Percentiles rank a stretch among this genome's conserved stretches.
Evolutionary conservation across 208 protist genomes (phyloP).

Genomic region (Strigomonas culicis): DNA sequence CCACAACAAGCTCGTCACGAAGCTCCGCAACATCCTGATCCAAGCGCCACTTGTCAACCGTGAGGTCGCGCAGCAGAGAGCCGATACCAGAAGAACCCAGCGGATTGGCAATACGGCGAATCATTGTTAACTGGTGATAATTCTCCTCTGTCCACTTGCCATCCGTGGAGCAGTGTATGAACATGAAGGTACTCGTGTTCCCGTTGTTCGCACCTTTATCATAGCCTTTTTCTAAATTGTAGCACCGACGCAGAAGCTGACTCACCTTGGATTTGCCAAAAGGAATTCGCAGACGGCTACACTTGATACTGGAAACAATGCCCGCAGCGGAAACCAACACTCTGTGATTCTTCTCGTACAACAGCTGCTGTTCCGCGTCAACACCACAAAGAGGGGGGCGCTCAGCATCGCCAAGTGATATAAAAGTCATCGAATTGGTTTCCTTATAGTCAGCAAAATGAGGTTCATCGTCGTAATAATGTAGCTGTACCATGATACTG

Average conservation of each 20-base stretch:
- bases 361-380: constrained; percentile 50
- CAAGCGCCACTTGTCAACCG: constrained; percentile 89
- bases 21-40: constrained; percentile 89
- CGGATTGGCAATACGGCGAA: constrained; percentile 74
- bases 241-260: constrained; percentile 83
- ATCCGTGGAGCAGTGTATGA: constrained; percentile 83
- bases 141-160: constrained; percentile 84
- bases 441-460: constrained; percentile 65
- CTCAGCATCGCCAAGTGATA: constrained; percentile 80
- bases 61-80: constrained; percentile 82
- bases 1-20: constrained; percentile 83
- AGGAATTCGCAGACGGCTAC: constrained; percentile 88
- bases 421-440: constrained; percentile 81
- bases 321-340: constrained; percentile 68
- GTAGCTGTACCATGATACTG: constrained; percentile 80
- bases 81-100: constrained; percentile 79
- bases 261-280: constrained; percentile 91
- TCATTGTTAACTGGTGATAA: constrained; percentile 84
- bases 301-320: constrained; percentile 89
- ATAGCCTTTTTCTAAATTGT: constrained; percentile 89
- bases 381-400: constrained; percentile 85
- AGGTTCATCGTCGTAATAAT: constrained; percentile 75
- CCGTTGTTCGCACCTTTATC: constrained; percentile 59
- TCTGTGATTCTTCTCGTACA: constrained; percentile 79
- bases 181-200: constrained; percentile 71